A percentile compares a stretch with the other conserved stretches of the same genome.
Evolutionary conservation across 1,284 basidiomycete species (phyloP).

Genomic region (Malassezia nana): DNA sequence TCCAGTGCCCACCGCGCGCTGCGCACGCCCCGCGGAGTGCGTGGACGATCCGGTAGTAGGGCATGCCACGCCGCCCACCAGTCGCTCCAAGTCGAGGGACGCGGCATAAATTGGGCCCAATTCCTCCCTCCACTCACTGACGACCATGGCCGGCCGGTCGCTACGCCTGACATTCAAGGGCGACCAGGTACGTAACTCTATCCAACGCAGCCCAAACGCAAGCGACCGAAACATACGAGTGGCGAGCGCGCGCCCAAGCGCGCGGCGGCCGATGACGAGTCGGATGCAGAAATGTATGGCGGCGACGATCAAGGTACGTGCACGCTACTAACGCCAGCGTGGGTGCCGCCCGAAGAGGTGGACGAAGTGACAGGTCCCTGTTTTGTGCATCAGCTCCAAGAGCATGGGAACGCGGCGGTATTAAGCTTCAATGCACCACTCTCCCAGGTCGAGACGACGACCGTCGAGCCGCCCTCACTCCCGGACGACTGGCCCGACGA

Average conservation of each 20-base stretch:
- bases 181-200: slow-evolving; percentile 12
- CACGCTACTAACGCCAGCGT: slow-evolving; percentile 2
- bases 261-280: slow-evolving; percentile 1
- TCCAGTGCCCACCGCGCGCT: background rate
- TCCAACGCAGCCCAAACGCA: slow-evolving; percentile 14
- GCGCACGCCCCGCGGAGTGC: background rate
- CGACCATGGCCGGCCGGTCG: slow-evolving; percentile 1
- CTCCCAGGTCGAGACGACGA: slow-evolving; percentile 2
- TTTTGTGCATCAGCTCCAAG: slow-evolving; percentile 9
- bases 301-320: slow-evolving; percentile 17
- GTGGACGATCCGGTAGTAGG: background rate
- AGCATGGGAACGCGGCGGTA: background rate
- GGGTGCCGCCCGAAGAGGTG: slow-evolving; percentile 6
- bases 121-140: background rate
- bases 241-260: background rate
- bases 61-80: background rate
- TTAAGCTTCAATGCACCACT: slow-evolving; percentile 12
- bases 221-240: background rate
- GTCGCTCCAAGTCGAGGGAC: background rate
- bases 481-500: slow-evolving; percentile 2
- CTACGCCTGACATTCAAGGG: slow-evolving; percentile 17
- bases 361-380: slow-evolving; percentile 9
- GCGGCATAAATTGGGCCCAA: background rate
- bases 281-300: slow-evolving; percentile 15
- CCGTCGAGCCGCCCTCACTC: slow-evolving; percentile 4